Conservation (phyloP, 768 basidiomycete species). For the Suillus decipiens region DNA sequence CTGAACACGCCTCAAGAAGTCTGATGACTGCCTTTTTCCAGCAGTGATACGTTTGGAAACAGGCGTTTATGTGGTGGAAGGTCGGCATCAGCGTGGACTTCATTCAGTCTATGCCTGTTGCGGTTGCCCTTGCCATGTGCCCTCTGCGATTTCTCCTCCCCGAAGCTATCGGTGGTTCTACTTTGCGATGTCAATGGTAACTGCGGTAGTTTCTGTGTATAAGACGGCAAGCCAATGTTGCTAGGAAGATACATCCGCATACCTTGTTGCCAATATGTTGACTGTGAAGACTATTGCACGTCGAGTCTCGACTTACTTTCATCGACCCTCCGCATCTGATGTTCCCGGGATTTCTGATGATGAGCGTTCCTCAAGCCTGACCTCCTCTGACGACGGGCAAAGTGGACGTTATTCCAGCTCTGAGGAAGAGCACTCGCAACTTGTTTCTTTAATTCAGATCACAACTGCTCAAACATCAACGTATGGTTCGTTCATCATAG, state of each 20-base stretch:
- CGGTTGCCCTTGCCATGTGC: background rate
- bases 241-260: background rate
- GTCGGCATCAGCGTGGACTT: background rate
- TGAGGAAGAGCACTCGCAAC: no score
- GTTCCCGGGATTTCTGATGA: no score
- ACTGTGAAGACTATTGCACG: no score
- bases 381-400: no score
- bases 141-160: background rate
- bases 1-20: background rate
- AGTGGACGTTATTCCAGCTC: no score
- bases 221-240: background rate
- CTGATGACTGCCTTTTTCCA: background rate
- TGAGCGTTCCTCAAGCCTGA: no score
- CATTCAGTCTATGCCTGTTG: background rate
- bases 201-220: background rate
- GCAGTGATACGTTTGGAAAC: background rate
- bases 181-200: background rate
- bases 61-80: background rate
- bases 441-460: no score
- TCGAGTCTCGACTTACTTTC: no score
- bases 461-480: no score
- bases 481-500: no score
- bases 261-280: no score
- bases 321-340: no score
- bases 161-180: background rate